Base-by-base conservation (phyloP, 2,329 filamentous ascomycete species). In the Fusarium oligoseptatum region DNA sequence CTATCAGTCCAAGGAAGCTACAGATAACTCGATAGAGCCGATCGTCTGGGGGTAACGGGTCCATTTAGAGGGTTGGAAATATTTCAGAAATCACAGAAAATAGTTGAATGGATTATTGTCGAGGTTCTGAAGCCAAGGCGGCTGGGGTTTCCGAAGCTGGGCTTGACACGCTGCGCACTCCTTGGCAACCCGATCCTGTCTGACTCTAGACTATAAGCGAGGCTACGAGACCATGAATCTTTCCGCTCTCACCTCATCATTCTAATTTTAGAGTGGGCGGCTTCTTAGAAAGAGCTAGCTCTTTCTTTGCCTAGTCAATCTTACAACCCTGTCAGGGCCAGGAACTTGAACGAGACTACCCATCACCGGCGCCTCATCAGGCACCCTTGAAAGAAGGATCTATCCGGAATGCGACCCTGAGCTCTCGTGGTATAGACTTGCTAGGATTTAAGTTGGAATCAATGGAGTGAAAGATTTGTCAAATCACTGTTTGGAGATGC, bases 61-160 rank as follows among this genome's bases (percentile, higher is more conserved):
- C 36, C 29, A 27, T 57, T 36, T 15, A 15, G 37, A 17, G 22
- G 2, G 24, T 34, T 12, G 22, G n/a, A 41, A 22, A 24, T 61
- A 6, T 24, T 39, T 5, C 12, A n/a, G 12, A 6, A 60, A 60
- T 34, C 52, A 32, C 4, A 64, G 36, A 3, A 17, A 22, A 8
- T 24, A 60, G 32, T 7, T 50, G 10, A 64, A 9, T 10, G 32
- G 34, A 11, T 14, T 17, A 14, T 17, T n/a, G 5, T 37, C 32
- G 6, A 60, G 32, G 22, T 24, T 64, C 27, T 64, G 14, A 17
- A 76, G 43, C 12, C 34, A 61, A 20, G 58, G 17, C 22, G 67
- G 71, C 50, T 57, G n/a, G 24, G 67, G 69, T 24, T 60, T 11
- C 36, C 63, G 60, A 24, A 76, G 64, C 60, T 74, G 67, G 29